Evolutionary conservation across 2,329 filamentous ascomycete genomes (phyloP).

Genomic region (Colletotrichum tanaceti): DNA sequence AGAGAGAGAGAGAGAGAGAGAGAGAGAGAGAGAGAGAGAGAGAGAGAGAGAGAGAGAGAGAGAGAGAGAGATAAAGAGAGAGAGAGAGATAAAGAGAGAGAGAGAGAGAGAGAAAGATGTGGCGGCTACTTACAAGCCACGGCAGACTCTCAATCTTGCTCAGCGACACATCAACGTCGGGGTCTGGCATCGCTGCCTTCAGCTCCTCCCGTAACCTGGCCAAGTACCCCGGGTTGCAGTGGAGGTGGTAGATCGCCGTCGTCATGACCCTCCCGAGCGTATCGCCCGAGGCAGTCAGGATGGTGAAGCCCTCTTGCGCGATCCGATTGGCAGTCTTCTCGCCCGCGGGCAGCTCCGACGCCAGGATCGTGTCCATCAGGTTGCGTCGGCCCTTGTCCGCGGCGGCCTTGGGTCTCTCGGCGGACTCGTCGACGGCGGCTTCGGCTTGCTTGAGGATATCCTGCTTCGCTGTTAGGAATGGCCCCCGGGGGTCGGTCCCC

Average conservation of each 20-base stretch:
- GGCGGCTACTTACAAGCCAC: conserved; percentile 34
- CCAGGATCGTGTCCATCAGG: conserved; percentile 44
- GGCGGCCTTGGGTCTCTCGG: too few species aligned
- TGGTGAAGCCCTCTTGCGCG: conserved; percentile 47
- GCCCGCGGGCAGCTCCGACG: conserved; percentile 46
- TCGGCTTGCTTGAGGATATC: not conserved
- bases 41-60: too few species aligned
- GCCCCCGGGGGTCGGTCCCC: too few species aligned
- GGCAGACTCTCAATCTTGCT: conserved; percentile 49
- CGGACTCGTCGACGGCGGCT: not conserved
- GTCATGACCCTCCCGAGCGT: conserved; percentile 51
- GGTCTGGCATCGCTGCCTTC: conserved; percentile 15
- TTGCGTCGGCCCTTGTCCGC: not conserved
- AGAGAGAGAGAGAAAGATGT: too few species aligned
- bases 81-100: too few species aligned
- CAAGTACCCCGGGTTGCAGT: conserved; percentile 47
- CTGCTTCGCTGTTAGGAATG: not conserved
- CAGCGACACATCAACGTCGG: conserved; percentile 26
- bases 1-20: too few species aligned
- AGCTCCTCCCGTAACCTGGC: conserved; percentile 51
- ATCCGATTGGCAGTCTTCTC: conserved; percentile 51
- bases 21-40: too few species aligned
- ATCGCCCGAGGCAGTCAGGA: conserved; percentile 52
- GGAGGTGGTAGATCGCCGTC: conserved; percentile 51
- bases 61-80: too few species aligned